A percentile compares a stretch with the other conserved stretches of the same genome.
These are phyloP conservation scores for Mucor piriformis DNA, from an alignment of 371 early-diverging fungal genomes.

Conservation along the genomic window DNA sequence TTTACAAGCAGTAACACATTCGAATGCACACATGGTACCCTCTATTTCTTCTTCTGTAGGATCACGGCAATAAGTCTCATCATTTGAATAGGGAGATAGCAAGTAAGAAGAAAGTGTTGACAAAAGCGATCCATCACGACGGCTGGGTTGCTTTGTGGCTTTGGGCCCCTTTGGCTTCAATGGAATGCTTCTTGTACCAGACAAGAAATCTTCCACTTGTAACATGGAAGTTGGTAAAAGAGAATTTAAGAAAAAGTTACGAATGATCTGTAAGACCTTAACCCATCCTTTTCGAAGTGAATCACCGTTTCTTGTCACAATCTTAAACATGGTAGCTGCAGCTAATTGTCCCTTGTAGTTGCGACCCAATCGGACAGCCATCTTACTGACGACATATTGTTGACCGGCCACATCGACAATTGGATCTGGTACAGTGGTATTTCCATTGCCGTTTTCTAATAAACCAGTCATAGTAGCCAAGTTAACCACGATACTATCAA, in stretches of 20 bases:
- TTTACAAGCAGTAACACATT: slow-evolving; percentile 74
- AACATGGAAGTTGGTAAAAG: slow-evolving; percentile 65
- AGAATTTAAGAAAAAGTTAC: slow-evolving; percentile 82
- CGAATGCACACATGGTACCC: slow-evolving; percentile 68
- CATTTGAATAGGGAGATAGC: slow-evolving; percentile 67
- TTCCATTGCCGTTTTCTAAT: slow-evolving; percentile 50
- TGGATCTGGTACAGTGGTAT: slow-evolving; percentile 60
- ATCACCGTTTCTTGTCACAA: slow-evolving; percentile 77
- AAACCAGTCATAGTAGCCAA: slow-evolving; percentile 79
- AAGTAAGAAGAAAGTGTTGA: slow-evolving; percentile 82
- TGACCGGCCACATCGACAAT: slow-evolving; percentile 63
- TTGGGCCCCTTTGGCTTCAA: slow-evolving; percentile 61
- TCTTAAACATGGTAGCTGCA: slow-evolving; percentile 80
- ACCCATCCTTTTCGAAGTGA: slow-evolving; percentile 78
- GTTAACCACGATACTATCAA: slow-evolving; percentile 79
- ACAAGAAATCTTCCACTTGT: slow-evolving; percentile 76
- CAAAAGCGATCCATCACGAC: slow-evolving; percentile 72
- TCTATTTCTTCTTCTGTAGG: slow-evolving; percentile 79
- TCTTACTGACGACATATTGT: slow-evolving; percentile 68
- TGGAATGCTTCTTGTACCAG: slow-evolving; percentile 71
- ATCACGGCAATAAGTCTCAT: slow-evolving; percentile 61
- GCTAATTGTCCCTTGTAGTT: slow-evolving; percentile 89
- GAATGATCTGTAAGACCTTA: slow-evolving; percentile 67
- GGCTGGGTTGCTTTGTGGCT: slow-evolving; percentile 51
- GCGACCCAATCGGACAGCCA: slow-evolving; percentile 84